These are phyloP conservation scores for Lodderomyces orthopsilosis DNA, from an alignment of 1,139 yeast species.

Conservation along the genomic window DNA sequence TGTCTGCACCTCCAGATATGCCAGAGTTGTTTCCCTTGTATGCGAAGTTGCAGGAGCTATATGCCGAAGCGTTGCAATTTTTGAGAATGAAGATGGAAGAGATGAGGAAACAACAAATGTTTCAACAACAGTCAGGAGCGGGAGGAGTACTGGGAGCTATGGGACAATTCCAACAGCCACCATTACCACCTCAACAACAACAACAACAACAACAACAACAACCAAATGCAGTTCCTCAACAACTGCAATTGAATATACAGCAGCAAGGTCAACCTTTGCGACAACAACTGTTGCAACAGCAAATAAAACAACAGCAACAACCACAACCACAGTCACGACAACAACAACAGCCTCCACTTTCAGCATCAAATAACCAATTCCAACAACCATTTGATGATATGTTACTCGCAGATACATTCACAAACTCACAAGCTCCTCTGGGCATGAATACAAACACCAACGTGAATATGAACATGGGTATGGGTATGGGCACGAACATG, in stretches of 20 bases:
- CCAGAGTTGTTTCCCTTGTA: constrained; percentile 51
- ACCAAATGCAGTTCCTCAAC: not conserved
- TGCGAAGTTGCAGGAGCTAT: constrained; percentile 46
- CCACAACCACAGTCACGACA: constrained; percentile 5
- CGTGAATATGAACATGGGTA: not conserved
- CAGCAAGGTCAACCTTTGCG: not conserved
- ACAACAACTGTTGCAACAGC: constrained; percentile 1
- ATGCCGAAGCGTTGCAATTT: constrained; percentile 54
- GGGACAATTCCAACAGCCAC: constrained; percentile 4
- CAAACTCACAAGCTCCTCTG: constrained; percentile 1
- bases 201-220: constrained; percentile 2
- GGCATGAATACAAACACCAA: not conserved
- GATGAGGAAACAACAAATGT: constrained; percentile 28
- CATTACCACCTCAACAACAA: not conserved
- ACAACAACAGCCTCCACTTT: constrained; percentile 8
- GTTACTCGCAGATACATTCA: constrained; percentile 3
- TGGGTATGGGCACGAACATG: not conserved
- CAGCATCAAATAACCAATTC: not conserved
- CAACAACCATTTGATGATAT: constrained; percentile 5
- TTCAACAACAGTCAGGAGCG: constrained; percentile 9
- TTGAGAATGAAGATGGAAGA: constrained; percentile 47
- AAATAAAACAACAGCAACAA: constrained; percentile 2
- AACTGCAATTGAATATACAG: constrained; percentile 4
- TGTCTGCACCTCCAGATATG: constrained; percentile 55
- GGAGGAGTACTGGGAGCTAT: constrained; percentile 1